phyloP scores from a whole-genome alignment of 371 early-diverging fungal genomes.

The Syncephalis plumigaleata region DNA sequence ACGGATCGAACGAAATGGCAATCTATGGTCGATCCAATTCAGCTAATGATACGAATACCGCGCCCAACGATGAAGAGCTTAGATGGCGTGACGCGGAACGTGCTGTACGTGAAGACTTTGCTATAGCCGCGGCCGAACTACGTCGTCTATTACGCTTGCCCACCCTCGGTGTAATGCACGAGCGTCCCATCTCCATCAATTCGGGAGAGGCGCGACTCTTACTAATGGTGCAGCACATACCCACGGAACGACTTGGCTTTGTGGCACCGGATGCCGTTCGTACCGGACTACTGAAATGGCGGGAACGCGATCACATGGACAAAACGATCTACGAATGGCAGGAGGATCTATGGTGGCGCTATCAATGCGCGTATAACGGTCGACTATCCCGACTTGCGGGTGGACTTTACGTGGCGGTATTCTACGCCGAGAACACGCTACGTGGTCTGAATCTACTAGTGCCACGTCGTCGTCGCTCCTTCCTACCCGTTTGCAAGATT shows the following conservation, averaged over 20 bases:
- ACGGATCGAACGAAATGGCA: background rate
- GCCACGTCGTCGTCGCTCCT: constrained; percentile 14
- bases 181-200: background rate
- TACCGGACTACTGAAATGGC: background rate
- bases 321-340: background rate
- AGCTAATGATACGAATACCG: too few species aligned
- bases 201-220: background rate
- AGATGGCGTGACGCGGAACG: too few species aligned
- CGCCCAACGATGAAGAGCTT: too few species aligned
- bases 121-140: background rate
- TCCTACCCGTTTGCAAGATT: constrained; percentile 15
- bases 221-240: background rate
- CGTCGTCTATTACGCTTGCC: background rate
- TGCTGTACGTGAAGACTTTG: background rate
- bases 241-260: background rate
- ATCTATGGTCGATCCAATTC: too few species aligned
- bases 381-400: constrained; percentile 13
- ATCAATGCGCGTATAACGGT: background rate
- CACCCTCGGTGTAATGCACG: background rate
- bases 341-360: too few species aligned
- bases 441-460: constrained; percentile 17
- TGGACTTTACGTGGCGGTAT: constrained; percentile 18
- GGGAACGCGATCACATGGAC: background rate
- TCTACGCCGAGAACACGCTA: constrained; percentile 18
- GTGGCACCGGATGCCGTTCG: background rate